A percentile compares a stretch with the other conserved stretches of the same genome.
Evolutionary conservation across 768 basidiomycete genomes (phyloP).

Genomic region (Mrakia gelida): DNA sequence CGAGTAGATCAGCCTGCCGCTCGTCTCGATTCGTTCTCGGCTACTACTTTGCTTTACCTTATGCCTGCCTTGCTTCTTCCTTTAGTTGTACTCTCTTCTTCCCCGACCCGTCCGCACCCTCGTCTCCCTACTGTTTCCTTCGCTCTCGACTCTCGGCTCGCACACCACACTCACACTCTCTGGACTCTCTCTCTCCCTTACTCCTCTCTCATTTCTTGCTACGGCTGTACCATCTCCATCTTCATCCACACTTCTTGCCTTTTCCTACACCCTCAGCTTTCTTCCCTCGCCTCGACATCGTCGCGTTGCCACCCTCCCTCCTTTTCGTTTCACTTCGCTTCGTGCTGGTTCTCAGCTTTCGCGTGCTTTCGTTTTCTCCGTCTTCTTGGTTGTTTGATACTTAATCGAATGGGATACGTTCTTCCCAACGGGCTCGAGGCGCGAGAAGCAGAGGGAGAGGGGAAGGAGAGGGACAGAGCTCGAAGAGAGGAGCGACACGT

Average conservation of each 20-base stretch:
- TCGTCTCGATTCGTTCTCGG: background rate
- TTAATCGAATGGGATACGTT: too few species aligned
- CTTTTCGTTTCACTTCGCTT: too few species aligned
- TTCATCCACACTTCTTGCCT: background rate
- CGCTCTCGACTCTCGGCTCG: background rate
- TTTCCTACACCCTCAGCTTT: too few species aligned
- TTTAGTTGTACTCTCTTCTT: background rate
- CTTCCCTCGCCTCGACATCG: background rate
- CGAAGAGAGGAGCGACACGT: too few species aligned
- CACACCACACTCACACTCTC: background rate
- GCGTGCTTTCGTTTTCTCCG: too few species aligned
- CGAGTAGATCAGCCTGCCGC: too few species aligned
- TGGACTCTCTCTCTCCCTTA: background rate
- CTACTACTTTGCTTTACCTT: background rate
- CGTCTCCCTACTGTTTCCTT: background rate
- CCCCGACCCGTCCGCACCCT: too few species aligned
- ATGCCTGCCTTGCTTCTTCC: background rate
- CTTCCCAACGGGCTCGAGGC: too few species aligned
- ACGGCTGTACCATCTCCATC: background rate
- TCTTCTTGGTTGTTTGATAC: too few species aligned
- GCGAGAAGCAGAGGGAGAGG: too few species aligned
- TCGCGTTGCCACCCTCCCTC: background rate
- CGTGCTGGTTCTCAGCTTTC: too few species aligned
- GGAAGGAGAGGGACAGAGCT: too few species aligned
- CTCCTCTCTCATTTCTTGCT: background rate